A percentile compares a stretch with the other conserved stretches of the same genome.
phyloP scores from a whole-genome alignment of 73 alveolate genomes.

The Diophrys sp. region DNA sequence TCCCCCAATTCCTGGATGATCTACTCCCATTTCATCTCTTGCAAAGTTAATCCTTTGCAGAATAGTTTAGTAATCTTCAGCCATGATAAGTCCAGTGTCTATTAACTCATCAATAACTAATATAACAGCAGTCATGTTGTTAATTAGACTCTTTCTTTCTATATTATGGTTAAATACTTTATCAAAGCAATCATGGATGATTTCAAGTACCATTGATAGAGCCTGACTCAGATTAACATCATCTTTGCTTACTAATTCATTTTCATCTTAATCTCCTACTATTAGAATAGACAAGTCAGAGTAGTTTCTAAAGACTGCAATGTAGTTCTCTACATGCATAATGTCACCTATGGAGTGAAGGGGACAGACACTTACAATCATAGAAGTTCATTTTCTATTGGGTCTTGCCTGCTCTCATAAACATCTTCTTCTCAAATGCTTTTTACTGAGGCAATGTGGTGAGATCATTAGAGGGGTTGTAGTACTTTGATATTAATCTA shows the following conservation, averaged over 20 bases:
- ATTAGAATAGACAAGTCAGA: conserved; percentile 33
- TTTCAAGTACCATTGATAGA: conserved; percentile 37
- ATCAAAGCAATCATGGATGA: conserved; percentile 44
- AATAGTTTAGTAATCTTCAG: conserved; percentile 19
- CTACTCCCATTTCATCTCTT: background rate
- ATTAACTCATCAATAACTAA: conserved; percentile 42
- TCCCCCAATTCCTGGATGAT: background rate
- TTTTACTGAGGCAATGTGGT: conserved; percentile 7
- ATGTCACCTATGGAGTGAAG: conserved; percentile 19
- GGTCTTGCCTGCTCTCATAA: conserved; percentile 40
- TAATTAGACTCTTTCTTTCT: conserved; percentile 34
- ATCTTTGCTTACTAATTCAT: conserved; percentile 33
- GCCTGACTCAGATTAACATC: background rate
- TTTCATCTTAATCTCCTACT: conserved; percentile 42
- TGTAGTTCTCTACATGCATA: conserved; percentile 39
- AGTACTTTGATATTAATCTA: conserved; percentile 53
- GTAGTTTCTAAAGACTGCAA: conserved; percentile 37
- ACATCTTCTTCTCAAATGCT: conserved; percentile 28
- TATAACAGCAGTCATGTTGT: conserved; percentile 55
- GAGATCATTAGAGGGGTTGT: conserved; percentile 32
- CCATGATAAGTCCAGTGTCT: conserved; percentile 37
- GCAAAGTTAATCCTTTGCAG: conserved; percentile 30
- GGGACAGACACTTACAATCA: conserved; percentile 11
- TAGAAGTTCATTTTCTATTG: conserved; percentile 14
- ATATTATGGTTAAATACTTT: conserved; percentile 27